Conservation (phyloP, 2,329 filamentous ascomycete genomes). For the Aspergillus sojae region DNA sequence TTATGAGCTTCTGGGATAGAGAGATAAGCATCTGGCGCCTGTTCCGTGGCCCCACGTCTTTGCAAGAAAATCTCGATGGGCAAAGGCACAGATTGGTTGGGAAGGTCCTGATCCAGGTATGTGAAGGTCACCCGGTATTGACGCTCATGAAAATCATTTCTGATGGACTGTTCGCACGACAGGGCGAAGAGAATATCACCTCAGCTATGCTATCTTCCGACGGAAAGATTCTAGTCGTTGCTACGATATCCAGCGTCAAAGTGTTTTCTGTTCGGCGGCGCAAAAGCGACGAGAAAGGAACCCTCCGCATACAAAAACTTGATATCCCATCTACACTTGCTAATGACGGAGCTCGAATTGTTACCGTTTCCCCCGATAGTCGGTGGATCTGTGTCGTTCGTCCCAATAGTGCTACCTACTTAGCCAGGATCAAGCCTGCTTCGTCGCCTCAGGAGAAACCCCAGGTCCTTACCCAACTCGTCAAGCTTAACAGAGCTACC, state of each 20-base stretch:
- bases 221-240: slow-evolving; percentile 73
- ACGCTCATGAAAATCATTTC: not conserved
- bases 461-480: slow-evolving; percentile 47
- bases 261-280: slow-evolving; percentile 69
- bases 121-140: slow-evolving; percentile 44
- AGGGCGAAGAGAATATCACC: slow-evolving; percentile 80
- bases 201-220: slow-evolving; percentile 71
- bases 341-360: slow-evolving; percentile 65
- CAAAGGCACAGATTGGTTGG: slow-evolving; percentile 59
- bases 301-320: slow-evolving; percentile 71
- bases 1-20: slow-evolving; percentile 91
- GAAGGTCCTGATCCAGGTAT: slow-evolving; percentile 61
- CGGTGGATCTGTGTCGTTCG: slow-evolving; percentile 56
- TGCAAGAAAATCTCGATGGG: slow-evolving; percentile 44
- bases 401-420: slow-evolving; percentile 60
- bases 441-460: slow-evolving; percentile 47
- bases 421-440: slow-evolving; percentile 52
- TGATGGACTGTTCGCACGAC: slow-evolving; percentile 15
- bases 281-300: slow-evolving; percentile 56
- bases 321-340: slow-evolving; percentile 62
- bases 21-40: slow-evolving; percentile 83
- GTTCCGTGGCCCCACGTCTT: slow-evolving; percentile 49
- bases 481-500: slow-evolving; percentile 42
- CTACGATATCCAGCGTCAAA: slow-evolving; percentile 75
- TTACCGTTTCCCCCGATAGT: slow-evolving; percentile 55